phyloP scores from a whole-genome alignment of 768 basidiomycete genomes.

The Calocybe cyanea region DNA sequence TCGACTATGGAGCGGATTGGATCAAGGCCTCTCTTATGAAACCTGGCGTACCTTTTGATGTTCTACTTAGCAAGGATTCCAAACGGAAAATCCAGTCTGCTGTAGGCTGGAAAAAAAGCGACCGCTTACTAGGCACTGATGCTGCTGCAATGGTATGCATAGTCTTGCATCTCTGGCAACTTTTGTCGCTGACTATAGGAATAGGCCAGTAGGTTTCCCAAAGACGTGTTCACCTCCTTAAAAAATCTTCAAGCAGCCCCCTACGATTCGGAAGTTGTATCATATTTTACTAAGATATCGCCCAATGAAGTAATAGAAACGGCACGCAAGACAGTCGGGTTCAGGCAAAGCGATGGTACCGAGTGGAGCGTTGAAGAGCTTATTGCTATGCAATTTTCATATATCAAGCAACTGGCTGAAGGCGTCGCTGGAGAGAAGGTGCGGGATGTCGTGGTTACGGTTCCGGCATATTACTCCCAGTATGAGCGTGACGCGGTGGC shows the following conservation, averaged over 20 bases:
- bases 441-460: constrained; percentile 80
- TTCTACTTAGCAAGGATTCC: constrained; percentile 93
- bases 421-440: constrained; percentile 70
- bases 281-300: constrained; percentile 57
- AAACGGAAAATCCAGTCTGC: constrained; percentile 92
- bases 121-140: constrained; percentile 86
- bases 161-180: background rate
- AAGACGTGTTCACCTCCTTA: constrained; percentile 79
- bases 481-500: constrained; percentile 88
- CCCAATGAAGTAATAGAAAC: constrained; percentile 50
- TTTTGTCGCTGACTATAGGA: background rate
- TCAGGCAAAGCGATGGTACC: constrained; percentile 58
- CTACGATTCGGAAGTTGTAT: constrained; percentile 51
- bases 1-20: constrained; percentile 98
- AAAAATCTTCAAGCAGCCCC: constrained; percentile 81
- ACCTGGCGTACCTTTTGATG: constrained; percentile 92
- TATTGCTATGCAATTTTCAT: constrained; percentile 89
- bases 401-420: constrained; percentile 88
- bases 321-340: constrained; percentile 53
- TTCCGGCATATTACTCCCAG: constrained; percentile 88
- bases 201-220: constrained; percentile 90
- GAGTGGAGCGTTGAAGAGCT: constrained; percentile 88
- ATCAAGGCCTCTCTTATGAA: constrained; percentile 96
- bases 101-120: constrained; percentile 89
- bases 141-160: constrained; percentile 77